A percentile compares a stretch with the other conserved stretches of the same genome.
phyloP scores from a whole-genome alignment of 495 filamentous ascomycete species.

The Xeromyces bisporus region DNA sequence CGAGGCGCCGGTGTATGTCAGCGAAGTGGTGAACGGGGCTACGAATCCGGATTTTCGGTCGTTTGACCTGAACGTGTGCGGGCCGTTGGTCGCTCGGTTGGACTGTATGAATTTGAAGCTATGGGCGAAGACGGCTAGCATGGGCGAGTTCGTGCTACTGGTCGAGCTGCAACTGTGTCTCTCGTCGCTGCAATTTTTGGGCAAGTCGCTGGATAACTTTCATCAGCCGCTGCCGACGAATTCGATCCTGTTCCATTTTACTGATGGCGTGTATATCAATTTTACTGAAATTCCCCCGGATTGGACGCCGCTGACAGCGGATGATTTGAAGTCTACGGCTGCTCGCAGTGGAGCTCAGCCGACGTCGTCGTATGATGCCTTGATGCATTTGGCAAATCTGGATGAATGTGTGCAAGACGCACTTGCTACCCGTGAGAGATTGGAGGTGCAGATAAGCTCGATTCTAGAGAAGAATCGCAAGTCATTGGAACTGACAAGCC shows the following conservation, averaged over 20 bases:
- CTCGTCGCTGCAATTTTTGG: conserved; percentile 61
- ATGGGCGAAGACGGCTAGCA: conserved; percentile 51
- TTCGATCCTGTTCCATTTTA: conserved; percentile 70
- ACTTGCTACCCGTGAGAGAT: conserved; percentile 51
- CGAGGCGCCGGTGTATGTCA: conserved; percentile 71
- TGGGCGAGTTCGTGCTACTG: conserved; percentile 43
- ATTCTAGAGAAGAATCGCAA: conserved; percentile 42
- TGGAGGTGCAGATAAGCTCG: conserved; percentile 61
- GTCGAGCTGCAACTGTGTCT: conserved; percentile 58
- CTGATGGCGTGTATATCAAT: conserved; percentile 76
- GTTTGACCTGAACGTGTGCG: conserved; percentile 61
- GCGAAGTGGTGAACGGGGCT: conserved; percentile 59
- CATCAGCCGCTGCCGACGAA: conserved; percentile 68
- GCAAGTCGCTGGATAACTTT: conserved; percentile 54
- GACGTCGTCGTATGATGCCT: conserved; percentile 76
- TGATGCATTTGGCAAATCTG: conserved; percentile 78
- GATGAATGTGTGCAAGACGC: conserved; percentile 91
- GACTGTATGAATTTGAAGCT: conserved; percentile 51
- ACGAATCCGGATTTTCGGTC: conserved; percentile 84
- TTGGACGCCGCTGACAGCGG: conserved; percentile 12
- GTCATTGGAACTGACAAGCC: conserved; percentile 24
- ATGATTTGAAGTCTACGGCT: conserved; percentile 10
- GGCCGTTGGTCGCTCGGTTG: conserved; percentile 44
- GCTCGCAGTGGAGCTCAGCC: conserved; percentile 24
- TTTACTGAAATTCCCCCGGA: conserved; percentile 40